Evolutionary conservation across 371 early-diverging fungal genomes (phyloP), one percentile per base, ranked within the genome.

Genomic region (Phascolomyces articulosus): DNA sequence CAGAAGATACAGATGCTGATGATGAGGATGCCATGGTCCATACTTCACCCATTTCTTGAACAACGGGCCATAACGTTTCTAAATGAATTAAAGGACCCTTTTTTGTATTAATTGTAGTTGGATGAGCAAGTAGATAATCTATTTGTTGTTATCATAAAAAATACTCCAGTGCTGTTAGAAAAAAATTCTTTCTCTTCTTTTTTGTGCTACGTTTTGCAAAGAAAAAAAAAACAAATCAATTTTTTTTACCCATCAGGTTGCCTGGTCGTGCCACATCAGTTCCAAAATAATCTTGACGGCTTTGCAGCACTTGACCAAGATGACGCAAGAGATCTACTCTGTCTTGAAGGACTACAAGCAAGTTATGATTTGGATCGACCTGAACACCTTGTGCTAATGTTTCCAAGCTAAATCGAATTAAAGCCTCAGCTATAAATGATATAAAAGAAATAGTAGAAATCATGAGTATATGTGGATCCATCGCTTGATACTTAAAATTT

Each of bases 51-150:
- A 82, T 79, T 44, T 75, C 85, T 59, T 90, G 82, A 48, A 95
- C 82, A 4, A 91, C 90, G 23, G 89, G 85, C 95, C 96, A 97
- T 9, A 97, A 67, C 1, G 85, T 85, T 60, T 87, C 84, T 18
- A 96, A 78, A 27, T 79, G 74, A 24, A 94, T 89, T 21, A 83
- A 67, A 28, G 78, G 75, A 1, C 77, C 78, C 54, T 79, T 82
- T 62, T 79, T 77, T 4, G 79, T 79, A 26, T 75, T 75, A 34
- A 81, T 78, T 2, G 83, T 78, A 3, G 74, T 76, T n/a, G 76
- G 67, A 57, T 82, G 83, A 11, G 63, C 62, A 21, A 82, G 62
- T 13, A 82, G 60, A 60, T 79, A 82, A 55, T 81, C 82, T 81
- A 65, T 31, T 31, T 31, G 31, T n/a, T n/a, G n/a, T n/a, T n/a